Evolutionary conservation across 306 rosid species (phyloP).

Genomic region (Fagus sylvatica): DNA sequence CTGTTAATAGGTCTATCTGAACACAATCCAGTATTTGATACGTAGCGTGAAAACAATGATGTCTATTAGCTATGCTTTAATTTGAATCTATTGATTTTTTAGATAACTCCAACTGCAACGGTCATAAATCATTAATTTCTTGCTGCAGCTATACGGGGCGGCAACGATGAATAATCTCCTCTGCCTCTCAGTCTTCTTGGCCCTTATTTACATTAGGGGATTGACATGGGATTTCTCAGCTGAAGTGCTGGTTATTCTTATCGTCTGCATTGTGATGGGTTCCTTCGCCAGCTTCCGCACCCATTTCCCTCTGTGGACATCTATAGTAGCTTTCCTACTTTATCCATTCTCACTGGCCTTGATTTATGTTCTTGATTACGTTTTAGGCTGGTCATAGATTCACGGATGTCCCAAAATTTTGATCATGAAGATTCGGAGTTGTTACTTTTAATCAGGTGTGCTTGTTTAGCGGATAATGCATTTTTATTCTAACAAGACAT

Average conservation of each 20-base stretch:
- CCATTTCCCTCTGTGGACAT: constrained; percentile 85
- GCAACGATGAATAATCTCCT: constrained; percentile 89
- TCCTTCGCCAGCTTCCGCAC: constrained; percentile 77
- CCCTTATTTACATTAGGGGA: constrained; percentile 72
- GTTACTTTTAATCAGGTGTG: too few species aligned
- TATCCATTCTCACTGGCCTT: constrained; percentile 82
- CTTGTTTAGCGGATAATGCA: too few species aligned
- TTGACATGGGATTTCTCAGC: constrained; percentile 91
- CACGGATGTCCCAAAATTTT: too few species aligned
- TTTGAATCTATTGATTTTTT: neutral
- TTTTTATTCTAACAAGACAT: too few species aligned
- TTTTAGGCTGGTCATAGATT: constrained; percentile 77
- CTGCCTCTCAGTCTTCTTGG: constrained; percentile 85
- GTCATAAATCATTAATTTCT: neutral
- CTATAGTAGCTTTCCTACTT: constrained; percentile 71
- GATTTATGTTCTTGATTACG: constrained; percentile 88
- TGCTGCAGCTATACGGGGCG: constrained; percentile 83
- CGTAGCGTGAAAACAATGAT: too few species aligned
- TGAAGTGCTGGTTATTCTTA: constrained; percentile 76
- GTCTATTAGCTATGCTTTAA: too few species aligned
- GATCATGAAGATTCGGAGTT: too few species aligned
- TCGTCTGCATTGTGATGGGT: constrained; percentile 79
- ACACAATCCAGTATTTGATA: too few species aligned
- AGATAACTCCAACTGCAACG: neutral
- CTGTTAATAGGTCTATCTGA: too few species aligned